Evolutionary conservation across 805 yeast species (phyloP).

Genomic region (Teunomyces barrocoloradensis): DNA sequence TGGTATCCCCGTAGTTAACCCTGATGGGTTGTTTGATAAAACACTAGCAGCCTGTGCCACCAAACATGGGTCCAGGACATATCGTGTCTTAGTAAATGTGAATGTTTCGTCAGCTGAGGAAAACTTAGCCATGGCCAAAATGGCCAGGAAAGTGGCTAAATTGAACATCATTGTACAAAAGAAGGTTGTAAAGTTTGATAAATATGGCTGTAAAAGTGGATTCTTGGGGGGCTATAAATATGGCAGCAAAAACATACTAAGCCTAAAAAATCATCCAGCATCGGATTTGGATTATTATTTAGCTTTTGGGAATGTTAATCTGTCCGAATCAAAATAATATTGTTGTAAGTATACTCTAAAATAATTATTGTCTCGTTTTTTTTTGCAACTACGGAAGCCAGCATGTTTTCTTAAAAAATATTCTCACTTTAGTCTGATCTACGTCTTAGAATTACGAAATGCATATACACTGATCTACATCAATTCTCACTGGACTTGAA

Average conservation of each 20-base stretch:
- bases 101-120: slow-evolving; percentile 5
- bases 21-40: slow-evolving; percentile 7
- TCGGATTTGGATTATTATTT: neutral
- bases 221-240: neutral
- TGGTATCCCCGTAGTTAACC: slow-evolving; percentile 24
- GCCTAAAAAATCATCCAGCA: neutral
- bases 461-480: neutral
- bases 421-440: neutral
- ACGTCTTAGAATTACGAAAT: neutral
- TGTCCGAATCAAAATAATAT: neutral
- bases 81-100: slow-evolving; percentile 13
- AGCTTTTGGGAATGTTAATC: neutral
- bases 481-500: too few relatives aligned
- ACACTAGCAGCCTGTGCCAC: neutral
- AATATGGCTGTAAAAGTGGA: neutral
- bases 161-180: slow-evolving; percentile 10
- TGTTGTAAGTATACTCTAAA: neutral
- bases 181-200: neutral
- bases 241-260: neutral
- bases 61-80: slow-evolving; percentile 11
- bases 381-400: slow-evolving; percentile 3
- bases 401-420: neutral
- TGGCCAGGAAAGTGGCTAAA: slow-evolving; percentile 10
- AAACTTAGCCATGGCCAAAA: slow-evolving; percentile 8
- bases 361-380: neutral